These are phyloP conservation scores for Thuidium tamariscinum DNA, from an alignment of 225 moss, liverwort and hornwort species.

Conservation along the genomic window DNA sequence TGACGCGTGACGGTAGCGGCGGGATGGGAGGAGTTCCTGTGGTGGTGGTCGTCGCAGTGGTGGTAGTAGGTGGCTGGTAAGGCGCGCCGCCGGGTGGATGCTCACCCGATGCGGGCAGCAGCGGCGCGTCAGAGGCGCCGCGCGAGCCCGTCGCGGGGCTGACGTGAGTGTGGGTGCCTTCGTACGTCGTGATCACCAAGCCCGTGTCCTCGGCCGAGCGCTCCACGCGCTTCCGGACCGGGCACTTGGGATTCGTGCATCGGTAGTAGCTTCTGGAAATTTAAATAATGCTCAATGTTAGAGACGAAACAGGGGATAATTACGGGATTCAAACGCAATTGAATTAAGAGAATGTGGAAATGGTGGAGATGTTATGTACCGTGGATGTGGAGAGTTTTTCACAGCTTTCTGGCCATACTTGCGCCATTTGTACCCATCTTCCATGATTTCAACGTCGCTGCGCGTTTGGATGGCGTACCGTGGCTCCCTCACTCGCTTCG, in stretches of 20 bases:
- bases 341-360: not conserved
- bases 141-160: slow-evolving; percentile 40
- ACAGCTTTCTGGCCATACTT: slow-evolving; percentile 63
- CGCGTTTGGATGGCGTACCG: slow-evolving; percentile 51
- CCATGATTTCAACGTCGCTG: slow-evolving; percentile 54
- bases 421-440: slow-evolving; percentile 57
- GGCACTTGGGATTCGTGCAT: slow-evolving; percentile 51
- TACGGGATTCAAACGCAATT: not conserved
- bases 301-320: not conserved
- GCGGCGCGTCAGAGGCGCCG: slow-evolving; percentile 29
- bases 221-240: slow-evolving; percentile 50
- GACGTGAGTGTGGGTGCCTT: slow-evolving; percentile 48
- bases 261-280: slow-evolving; percentile 45
- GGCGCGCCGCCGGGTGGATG: slow-evolving; percentile 41
- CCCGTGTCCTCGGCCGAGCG: slow-evolving; percentile 45
- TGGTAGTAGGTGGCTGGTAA: slow-evolving; percentile 12
- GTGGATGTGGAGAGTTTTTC: slow-evolving; percentile 48
- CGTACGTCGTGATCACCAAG: slow-evolving; percentile 48
- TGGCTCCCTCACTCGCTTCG: slow-evolving; percentile 43
- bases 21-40: not conserved
- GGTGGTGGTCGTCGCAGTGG: not conserved
- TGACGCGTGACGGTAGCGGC: not conserved
- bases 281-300: not conserved
- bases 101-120: slow-evolving; percentile 34
- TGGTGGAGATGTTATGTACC: not conserved